Evolutionary conservation across 1,139 yeast species (phyloP).

Genomic region (Spencermartinsiella ligniputridi): DNA sequence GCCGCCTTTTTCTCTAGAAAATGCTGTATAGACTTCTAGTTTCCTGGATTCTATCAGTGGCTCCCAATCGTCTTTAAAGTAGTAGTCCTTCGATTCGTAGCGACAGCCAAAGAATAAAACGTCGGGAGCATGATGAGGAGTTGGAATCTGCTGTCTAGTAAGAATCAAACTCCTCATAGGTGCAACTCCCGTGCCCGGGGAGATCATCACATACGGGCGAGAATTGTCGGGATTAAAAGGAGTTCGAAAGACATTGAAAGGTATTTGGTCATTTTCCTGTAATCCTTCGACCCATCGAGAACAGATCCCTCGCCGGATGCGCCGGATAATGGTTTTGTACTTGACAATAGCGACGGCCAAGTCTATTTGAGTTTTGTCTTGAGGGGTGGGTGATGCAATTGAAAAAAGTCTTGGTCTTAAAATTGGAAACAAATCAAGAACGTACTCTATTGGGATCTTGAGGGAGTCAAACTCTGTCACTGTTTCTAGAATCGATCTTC

Average conservation of each 20-base stretch:
- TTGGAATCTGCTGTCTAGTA: slow-evolving; percentile 9
- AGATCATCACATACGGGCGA: slow-evolving; percentile 64
- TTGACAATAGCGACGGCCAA: slow-evolving; percentile 80
- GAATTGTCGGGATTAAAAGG: slow-evolving; percentile 22
- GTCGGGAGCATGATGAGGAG: slow-evolving; percentile 3
- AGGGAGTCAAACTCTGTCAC: slow-evolving; percentile 74
- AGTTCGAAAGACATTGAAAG: slow-evolving; percentile 52
- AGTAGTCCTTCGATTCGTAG: slow-evolving; percentile 57
- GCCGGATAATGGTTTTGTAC: slow-evolving; percentile 74
- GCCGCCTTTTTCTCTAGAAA: slow-evolving; percentile 46
- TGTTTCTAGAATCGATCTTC: slow-evolving; percentile 82
- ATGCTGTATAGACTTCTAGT: slow-evolving; percentile 48
- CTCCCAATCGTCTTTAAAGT: slow-evolving; percentile 57
- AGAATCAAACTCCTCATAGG: slow-evolving; percentile 70
- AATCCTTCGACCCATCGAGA: slow-evolving; percentile 67
- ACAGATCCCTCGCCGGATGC: slow-evolving; percentile 78
- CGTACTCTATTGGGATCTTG: slow-evolving; percentile 64
- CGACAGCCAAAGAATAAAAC: slow-evolving; percentile 76
- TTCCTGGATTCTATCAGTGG: slow-evolving; percentile 32
- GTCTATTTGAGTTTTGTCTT: slow-evolving; percentile 40
- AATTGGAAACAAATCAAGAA: slow-evolving; percentile 72
- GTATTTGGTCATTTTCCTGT: slow-evolving; percentile 44
- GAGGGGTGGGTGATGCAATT: slow-evolving; percentile 55
- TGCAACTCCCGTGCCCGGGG: slow-evolving; percentile 93
- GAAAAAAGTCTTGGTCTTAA: slow-evolving; percentile 80